A percentile compares a stretch with the other conserved stretches of the same genome.
Conservation (phyloP, 345 rosid species). For the Eucalyptus cloeziana region DNA sequence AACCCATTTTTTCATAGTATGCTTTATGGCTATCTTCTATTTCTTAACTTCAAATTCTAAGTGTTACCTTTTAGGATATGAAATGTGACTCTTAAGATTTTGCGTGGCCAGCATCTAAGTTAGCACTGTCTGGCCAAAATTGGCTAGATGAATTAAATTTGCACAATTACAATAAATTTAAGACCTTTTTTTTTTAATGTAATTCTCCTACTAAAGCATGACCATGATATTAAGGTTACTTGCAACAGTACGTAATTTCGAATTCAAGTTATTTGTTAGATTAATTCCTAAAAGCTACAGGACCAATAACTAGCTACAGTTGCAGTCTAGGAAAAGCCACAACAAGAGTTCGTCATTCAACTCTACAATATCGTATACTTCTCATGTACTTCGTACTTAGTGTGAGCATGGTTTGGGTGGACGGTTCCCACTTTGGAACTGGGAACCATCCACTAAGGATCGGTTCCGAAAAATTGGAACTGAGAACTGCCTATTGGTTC, state of each 20-base stretch:
- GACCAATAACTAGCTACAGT: neutral
- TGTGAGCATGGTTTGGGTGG: too few species aligned
- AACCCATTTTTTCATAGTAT: neutral
- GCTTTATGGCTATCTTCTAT: neutral
- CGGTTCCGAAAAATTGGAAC: too few species aligned
- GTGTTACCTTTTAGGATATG: neutral
- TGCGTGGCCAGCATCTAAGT: accelerated
- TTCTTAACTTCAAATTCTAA: neutral
- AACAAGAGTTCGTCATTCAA: neutral
- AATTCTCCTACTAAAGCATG: too few species aligned
- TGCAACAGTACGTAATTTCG: too few species aligned
- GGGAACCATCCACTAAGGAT: too few species aligned
- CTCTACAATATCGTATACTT: neutral
- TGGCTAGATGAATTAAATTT: accelerated
- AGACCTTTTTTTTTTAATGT: accelerated
- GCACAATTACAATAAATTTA: too few species aligned
- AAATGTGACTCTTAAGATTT: neutral
- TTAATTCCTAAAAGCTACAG: neutral
- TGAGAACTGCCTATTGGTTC: too few species aligned
- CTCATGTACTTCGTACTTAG: too few species aligned
- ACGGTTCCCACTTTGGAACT: too few species aligned
- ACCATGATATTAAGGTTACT: too few species aligned
- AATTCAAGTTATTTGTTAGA: too few species aligned
- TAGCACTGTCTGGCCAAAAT: too few species aligned
- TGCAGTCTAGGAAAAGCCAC: neutral